phyloP scores from a whole-genome alignment of 2,329 filamentous ascomycete genomes.

The Aspergillus thermomutatus region DNA sequence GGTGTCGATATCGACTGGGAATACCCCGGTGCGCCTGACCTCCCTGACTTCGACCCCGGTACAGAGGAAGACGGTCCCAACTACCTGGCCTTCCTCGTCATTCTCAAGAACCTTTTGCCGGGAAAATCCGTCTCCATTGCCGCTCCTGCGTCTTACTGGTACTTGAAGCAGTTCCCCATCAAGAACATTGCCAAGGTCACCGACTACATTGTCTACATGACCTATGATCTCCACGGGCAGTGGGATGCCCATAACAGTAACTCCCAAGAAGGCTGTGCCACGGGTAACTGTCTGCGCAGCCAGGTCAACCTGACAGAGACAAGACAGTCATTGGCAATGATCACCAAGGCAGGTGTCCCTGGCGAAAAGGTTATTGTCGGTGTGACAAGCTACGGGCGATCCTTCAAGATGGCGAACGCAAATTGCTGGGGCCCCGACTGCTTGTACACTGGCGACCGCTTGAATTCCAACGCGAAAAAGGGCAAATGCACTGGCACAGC shows the following conservation, averaged over 20 bases:
- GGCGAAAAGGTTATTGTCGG: constrained; percentile 33
- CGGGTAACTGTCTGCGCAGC: constrained; percentile 35
- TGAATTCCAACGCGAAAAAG: constrained; percentile 24
- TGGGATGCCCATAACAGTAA: constrained; percentile 10
- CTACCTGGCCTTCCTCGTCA: constrained; percentile 33
- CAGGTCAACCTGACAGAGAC: constrained; percentile 43
- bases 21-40: constrained; percentile 34
- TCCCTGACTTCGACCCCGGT: constrained; percentile 33
- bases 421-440: constrained; percentile 33
- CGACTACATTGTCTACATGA: constrained; percentile 39
- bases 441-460: constrained; percentile 27
- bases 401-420: constrained; percentile 31
- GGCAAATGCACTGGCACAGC: constrained; percentile 38
- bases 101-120: constrained; percentile 18
- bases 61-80: constrained; percentile 27
- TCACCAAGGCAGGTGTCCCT: constrained; percentile 38
- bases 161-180: constrained; percentile 29
- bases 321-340: constrained; percentile 28
- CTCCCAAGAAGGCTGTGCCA: constrained; percentile 19
- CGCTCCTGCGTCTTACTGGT: constrained; percentile 30
- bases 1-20: constrained; percentile 41
- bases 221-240: constrained; percentile 34
- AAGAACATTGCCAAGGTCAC: constrained; percentile 21
- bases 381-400: constrained; percentile 35
- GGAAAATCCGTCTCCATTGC: constrained; percentile 24